phyloP scores from a whole-genome alignment of 345 rosid genomes.

The Sisymbrium irio region DNA sequence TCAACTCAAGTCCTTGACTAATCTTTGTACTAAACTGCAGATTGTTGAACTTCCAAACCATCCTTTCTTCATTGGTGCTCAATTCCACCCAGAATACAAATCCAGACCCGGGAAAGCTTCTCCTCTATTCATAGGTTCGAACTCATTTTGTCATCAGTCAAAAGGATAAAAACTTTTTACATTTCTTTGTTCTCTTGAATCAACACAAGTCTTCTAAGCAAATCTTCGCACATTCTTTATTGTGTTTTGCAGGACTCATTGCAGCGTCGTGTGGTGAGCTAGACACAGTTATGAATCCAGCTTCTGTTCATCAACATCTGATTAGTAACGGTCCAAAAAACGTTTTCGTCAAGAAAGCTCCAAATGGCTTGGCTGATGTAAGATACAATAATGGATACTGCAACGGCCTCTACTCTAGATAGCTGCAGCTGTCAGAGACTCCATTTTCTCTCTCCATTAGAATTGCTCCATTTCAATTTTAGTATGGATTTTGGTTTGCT shows the following conservation, averaged over 20 bases:
- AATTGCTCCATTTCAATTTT: neutral
- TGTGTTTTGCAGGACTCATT: conserved; percentile 57
- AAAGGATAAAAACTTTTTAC: conserved; percentile 6
- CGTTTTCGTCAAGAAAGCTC: conserved; percentile 39
- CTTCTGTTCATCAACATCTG: conserved; percentile 31
- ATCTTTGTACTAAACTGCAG: conserved; percentile 35
- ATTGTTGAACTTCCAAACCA: conserved; percentile 62
- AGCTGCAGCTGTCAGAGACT: conserved; percentile 7
- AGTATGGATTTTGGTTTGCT: conserved; percentile 22
- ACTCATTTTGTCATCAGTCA: neutral
- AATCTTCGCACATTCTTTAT: neutral
- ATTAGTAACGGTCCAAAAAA: conserved; percentile 35
- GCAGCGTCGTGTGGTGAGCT: conserved; percentile 71
- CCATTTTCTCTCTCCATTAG: neutral
- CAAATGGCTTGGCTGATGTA: conserved; percentile 48
- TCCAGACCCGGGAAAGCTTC: conserved; percentile 95
- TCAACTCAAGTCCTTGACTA: neutral
- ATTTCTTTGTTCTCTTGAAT: neutral
- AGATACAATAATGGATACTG: conserved; percentile 48
- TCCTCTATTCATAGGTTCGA: conserved; percentile 76
- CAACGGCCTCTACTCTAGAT: conserved; percentile 57
- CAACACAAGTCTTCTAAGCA: neutral
- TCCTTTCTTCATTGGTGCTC: conserved; percentile 76
- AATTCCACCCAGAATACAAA: conserved; percentile 95
- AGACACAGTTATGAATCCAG: conserved; percentile 43